A percentile compares a stretch with the other conserved stretches of the same genome.
Evolutionary conservation across 768 basidiomycete genomes (phyloP).

Genomic region (Mycena amicta): DNA sequence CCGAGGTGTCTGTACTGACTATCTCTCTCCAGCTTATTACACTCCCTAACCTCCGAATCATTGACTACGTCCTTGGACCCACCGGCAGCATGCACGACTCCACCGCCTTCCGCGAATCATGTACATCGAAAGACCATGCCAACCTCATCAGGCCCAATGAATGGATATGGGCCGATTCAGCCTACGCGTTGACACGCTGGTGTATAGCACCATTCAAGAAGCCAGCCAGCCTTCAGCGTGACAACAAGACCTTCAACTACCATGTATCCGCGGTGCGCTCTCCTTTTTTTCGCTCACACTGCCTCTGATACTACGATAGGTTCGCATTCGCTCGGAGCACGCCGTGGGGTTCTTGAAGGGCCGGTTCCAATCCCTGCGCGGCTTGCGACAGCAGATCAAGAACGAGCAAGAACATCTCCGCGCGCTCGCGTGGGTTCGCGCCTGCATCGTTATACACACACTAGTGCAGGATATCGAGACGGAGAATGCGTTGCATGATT

Average conservation of each 20-base stretch:
- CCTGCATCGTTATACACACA: constrained; percentile 9
- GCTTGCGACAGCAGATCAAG: no score
- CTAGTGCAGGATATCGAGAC: no score
- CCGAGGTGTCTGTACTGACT: constrained; percentile 20
- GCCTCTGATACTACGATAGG: neutral
- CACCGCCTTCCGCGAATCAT: constrained; percentile 23
- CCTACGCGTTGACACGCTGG: constrained; percentile 32
- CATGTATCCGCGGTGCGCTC: constrained; percentile 26
- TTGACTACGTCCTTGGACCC: no score
- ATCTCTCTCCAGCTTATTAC: constrained; percentile 27
- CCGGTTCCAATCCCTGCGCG: no score
- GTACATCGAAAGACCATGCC: constrained; percentile 18
- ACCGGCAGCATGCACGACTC: no score
- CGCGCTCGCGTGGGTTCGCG: constrained; percentile 6
- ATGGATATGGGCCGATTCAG: no score
- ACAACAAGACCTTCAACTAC: constrained; percentile 30
- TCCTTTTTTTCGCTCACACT: neutral
- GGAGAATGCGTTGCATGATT: neutral
- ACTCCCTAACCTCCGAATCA: no score
- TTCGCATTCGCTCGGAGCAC: no score
- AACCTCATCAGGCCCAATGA: constrained; percentile 12
- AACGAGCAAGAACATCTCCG: no score
- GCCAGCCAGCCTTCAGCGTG: constrained; percentile 23
- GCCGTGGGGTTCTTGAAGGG: constrained; percentile 28
- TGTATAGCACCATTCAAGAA: constrained; percentile 35